These are phyloP conservation scores for Scalesia atractyloides DNA, from an alignment of 129 eudicot genomes.

Conservation along the genomic window DNA sequence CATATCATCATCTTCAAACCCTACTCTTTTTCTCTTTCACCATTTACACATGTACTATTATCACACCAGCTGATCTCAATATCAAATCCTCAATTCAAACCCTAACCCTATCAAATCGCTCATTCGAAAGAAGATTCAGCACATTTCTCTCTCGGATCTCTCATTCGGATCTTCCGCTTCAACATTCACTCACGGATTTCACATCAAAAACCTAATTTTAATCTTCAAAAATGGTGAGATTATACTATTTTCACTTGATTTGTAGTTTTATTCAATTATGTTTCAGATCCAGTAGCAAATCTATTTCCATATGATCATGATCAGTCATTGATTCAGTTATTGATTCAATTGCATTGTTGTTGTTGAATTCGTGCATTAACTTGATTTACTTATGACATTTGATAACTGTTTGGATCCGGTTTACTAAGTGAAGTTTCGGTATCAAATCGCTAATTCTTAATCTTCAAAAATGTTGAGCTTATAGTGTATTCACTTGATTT, in stretches of 20 bases:
- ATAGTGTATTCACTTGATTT: not conserved
- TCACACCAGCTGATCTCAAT: conserved; percentile 30
- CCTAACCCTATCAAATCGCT: conserved; percentile 21
- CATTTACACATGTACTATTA: conserved; percentile 29
- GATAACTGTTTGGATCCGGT: not conserved
- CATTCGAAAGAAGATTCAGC: conserved; percentile 32
- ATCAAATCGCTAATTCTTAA: not conserved
- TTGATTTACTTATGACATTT: not conserved
- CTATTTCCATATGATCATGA: not conserved
- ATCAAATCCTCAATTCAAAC: not conserved
- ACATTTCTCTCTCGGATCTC: conserved; percentile 35
- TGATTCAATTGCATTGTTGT: conserved; percentile 9
- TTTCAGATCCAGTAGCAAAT: conserved; percentile 46
- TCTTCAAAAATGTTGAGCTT: conserved; percentile 53
- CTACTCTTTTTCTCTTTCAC: conserved; percentile 17
- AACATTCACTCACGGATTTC: too few species aligned
- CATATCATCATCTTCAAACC: conserved; percentile 27
- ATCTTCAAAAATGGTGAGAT: conserved; percentile 53
- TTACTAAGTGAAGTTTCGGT: too few species aligned
- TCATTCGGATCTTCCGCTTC: conserved; percentile 41
- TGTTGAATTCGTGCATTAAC: not conserved
- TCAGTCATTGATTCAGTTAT: conserved; percentile 6
- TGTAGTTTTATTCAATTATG: conserved; percentile 18
- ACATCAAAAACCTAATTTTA: too few species aligned
- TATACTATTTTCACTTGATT: conserved; percentile 9